phyloP scores from a whole-genome alignment of 192 early-diverging fungal species.

The Dimargaris verticillata region DNA sequence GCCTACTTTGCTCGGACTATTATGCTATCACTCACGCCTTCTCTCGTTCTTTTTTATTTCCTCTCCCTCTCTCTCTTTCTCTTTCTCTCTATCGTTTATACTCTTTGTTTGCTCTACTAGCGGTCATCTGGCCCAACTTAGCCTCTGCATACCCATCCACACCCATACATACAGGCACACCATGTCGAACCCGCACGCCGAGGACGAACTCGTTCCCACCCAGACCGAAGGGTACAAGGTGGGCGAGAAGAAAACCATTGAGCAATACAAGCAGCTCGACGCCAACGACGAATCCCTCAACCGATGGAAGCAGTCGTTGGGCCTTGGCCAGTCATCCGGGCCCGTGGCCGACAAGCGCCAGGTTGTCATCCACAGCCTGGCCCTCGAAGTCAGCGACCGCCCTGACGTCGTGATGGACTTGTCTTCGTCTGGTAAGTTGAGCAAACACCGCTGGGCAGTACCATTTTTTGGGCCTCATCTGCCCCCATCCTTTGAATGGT shows the following conservation, averaged over 20 bases:
- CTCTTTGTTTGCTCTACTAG: too few relatives aligned
- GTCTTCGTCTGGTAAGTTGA: slow-evolving; percentile 45
- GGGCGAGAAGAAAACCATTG: slow-evolving; percentile 78
- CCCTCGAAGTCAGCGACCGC: slow-evolving; percentile 40
- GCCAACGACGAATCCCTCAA: slow-evolving; percentile 80
- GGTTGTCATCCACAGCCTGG: slow-evolving; percentile 25
- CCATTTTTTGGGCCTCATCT: too few relatives aligned
- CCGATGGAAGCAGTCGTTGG: slow-evolving; percentile 95
- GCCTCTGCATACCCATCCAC: too few relatives aligned
- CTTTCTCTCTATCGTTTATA: too few relatives aligned
- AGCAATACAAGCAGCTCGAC: slow-evolving; percentile 73
- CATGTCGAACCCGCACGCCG: slow-evolving; percentile 32
- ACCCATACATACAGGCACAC: not conserved
- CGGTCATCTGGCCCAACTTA: too few relatives aligned
- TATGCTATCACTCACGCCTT: too few relatives aligned
- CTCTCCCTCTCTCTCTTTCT: too few relatives aligned
- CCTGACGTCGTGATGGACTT: slow-evolving; percentile 61
- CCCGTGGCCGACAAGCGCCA: slow-evolving; percentile 41
- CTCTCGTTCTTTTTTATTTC: too few relatives aligned
- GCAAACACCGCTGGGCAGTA: not conserved
- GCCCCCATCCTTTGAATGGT: too few relatives aligned
- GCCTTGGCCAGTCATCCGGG: slow-evolving; percentile 34
- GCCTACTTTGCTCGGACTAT: too few relatives aligned
- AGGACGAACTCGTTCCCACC: slow-evolving; percentile 61
- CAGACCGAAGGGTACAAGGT: slow-evolving; percentile 76